Base-by-base conservation (phyloP, 345 rosid species). In the Citrus reticulata region DNA sequence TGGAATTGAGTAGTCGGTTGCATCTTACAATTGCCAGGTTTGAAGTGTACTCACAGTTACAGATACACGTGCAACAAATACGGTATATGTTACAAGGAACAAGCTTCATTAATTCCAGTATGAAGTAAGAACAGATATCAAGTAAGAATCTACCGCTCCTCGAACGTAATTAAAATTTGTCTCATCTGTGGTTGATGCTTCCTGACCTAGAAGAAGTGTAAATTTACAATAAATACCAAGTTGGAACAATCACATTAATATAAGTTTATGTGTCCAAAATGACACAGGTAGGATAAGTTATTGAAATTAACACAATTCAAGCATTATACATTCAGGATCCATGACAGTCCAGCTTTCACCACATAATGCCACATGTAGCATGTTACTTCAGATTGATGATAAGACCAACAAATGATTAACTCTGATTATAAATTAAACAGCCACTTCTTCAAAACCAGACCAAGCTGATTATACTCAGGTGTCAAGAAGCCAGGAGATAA, bases 121-220 rank as follows among this genome's bases (percentile, higher is more conserved):
- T 13, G n/a, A 55, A 22, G 17, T 16, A 1, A 55, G 40, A 30
- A 9, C 51, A 17, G 32, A 32, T 13, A 49, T 5, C 37, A 65
- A 60, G 59, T 24, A 11, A 27, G 25, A 39, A 63, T 64, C 73
- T 84, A 86, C 14, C 60, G 79, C 82, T 92, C 93, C 75, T 87
- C 83, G 42, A 93, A 93, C 77, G 88, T 82, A 24, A 95, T 91
- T 63, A 91, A 83, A 77, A 92, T 90, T 76, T 86, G 88, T 67
- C 81, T 74, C 93, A 86, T 89, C 80, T 81, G 87, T 14, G 98
- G 98, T 72, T 89, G 94, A 86, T 90, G 97, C 82, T 87, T 93
- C 85, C 93, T 89, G 51, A 86, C 93, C 98, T 91, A 92, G 80
- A 81, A 9, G 10, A 81, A 35, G 40, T 5, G 27, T 58, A 37